Conservation (phyloP, 2,329 filamentous ascomycete genomes). For the Fusarium kyushuense region DNA sequence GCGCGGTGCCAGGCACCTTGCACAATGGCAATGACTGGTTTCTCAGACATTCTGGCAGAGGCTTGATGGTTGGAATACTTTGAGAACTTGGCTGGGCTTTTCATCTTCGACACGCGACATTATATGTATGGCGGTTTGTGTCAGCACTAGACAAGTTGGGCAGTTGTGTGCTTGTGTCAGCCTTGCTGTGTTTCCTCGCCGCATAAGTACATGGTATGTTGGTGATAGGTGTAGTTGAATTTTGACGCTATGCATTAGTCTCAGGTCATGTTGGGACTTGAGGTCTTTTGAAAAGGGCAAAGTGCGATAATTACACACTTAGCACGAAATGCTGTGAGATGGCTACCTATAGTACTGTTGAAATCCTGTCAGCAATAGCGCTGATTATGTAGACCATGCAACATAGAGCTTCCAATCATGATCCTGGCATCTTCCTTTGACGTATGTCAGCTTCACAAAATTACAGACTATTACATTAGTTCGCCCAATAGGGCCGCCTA, state of each 20-base stretch:
- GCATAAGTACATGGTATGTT: not conserved
- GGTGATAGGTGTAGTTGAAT: not conserved
- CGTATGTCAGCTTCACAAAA: not conserved
- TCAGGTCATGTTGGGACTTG: not conserved
- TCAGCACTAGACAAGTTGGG: not conserved
- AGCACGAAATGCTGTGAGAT: not conserved
- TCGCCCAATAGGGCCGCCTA: not conserved
- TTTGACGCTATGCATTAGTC: not conserved
- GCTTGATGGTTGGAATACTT: not conserved
- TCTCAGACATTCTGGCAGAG: not conserved
- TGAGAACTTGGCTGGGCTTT: not conserved
- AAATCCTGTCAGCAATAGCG: not conserved
- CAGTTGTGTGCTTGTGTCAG: not conserved
- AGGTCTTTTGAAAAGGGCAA: not conserved
- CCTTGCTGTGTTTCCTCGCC: not conserved
- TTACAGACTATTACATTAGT: not conserved
- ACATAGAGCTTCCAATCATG: not conserved
- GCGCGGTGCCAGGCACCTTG: slow-evolving; percentile 30
- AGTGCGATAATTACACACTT: not conserved
- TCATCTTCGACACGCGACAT: not conserved
- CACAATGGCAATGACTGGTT: slow-evolving; percentile 12
- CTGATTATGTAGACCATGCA: not conserved
- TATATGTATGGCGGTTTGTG: not conserved
- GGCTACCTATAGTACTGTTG: not conserved
- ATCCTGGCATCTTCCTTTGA: no score